Evolutionary conservation across 352 stramenopile genomes (phyloP), one percentile per base, ranked within the genome.

Genomic region (Paralagenidium karlingii): DNA sequence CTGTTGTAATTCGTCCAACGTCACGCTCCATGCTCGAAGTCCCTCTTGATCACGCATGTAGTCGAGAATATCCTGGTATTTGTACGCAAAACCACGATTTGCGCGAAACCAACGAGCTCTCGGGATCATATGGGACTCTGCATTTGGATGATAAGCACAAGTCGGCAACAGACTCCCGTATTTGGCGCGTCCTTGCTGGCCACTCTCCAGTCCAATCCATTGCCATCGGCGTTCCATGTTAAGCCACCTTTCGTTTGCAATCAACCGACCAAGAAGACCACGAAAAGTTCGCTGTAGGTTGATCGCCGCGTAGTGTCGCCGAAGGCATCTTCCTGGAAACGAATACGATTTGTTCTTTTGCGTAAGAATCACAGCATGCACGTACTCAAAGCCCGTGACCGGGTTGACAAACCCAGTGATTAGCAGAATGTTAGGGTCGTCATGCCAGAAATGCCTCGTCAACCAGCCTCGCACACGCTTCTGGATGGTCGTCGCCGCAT

Each of bases 201-300:
- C n/a, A n/a, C n/a, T n/a, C 8, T 45, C 55, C 12, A 84, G 60
- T 7, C 60, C 56, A 32, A 88, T 56, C 74, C 74, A 88, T 43
- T 84, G 57, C 74, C 74, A 88, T 15, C 68, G 56, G 36, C 55
- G 65, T n/a, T 83, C 38, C 66, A 84, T 87, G 5, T 31, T 52
- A n/a, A 58, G 51, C 74, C 74, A 84, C n/a, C 41, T 39, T n/a
- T 63, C 50, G 48, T 82, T 87, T 7, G 68, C 69, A 1, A 29
- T 18, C 6, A 87, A 30, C n/a, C 70, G 67, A n/a, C 63, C 68
- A 3, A 62, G 18, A 33, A 66, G 55, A 3, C 69, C 70, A 28
- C 70, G 56, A 21, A 66, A 80, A 9, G 67, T 34, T 2, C 65
- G 65, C 36, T 87, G 74, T 12, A 87, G 62, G 2, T 46, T 50